Evolutionary conservation across 1,139 yeast species (phyloP).

Genomic region (Dujonia santamariae): DNA sequence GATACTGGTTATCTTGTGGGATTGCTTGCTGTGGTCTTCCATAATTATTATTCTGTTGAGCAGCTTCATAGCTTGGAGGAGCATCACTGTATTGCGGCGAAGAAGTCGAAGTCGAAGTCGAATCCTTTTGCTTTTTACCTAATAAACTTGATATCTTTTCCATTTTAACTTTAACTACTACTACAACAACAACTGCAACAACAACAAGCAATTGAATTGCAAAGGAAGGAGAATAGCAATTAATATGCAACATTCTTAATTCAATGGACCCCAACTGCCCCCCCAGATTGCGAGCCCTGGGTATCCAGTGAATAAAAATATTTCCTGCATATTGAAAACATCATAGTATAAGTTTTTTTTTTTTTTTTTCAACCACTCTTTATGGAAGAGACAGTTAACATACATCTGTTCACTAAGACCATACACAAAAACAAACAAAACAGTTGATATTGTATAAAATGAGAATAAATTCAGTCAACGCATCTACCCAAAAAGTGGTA

Average conservation of each 20-base stretch:
- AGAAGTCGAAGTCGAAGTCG: too few relatives aligned
- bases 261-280: too few relatives aligned
- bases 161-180: too few relatives aligned
- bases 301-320: too few relatives aligned
- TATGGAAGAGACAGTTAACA: not conserved
- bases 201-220: too few relatives aligned
- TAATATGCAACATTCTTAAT: too few relatives aligned
- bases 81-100: slow-evolving; percentile 1
- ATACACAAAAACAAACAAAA: not conserved
- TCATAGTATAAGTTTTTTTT: too few relatives aligned
- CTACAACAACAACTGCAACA: too few relatives aligned
- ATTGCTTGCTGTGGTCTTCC: slow-evolving; percentile 2
- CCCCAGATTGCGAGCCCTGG: too few relatives aligned
- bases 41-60: not conserved
- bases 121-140: slow-evolving; percentile 1
- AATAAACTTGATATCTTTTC: not conserved
- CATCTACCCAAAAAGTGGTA: slow-evolving; percentile 63
- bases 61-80: slow-evolving; percentile 4
- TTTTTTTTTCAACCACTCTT: not conserved
- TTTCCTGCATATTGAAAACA: too few relatives aligned
- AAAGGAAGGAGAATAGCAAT: too few relatives aligned
- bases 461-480: slow-evolving; percentile 36
- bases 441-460: slow-evolving; percentile 1
- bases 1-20: slow-evolving; percentile 3
- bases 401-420: not conserved